Conservation (phyloP, 73 alveolate species). For the Loxodes magnus region DNA sequence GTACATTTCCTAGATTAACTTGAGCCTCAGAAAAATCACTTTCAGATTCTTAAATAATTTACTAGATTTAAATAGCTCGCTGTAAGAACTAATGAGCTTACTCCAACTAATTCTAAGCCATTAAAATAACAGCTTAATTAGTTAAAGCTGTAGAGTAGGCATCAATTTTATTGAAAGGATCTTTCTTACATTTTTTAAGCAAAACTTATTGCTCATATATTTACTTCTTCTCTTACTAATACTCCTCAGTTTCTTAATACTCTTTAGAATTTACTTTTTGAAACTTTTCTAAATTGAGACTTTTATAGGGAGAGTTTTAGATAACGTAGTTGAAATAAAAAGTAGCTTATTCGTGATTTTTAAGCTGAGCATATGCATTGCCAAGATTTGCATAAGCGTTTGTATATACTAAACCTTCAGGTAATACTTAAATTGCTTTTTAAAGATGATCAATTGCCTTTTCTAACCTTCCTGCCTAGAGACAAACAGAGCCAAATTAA, state of each 20-base stretch:
- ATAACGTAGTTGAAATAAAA: conserved; percentile 18
- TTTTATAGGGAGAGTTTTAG: conserved; percentile 15
- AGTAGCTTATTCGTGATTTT: conserved; percentile 25
- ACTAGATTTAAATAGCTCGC: conserved; percentile 37
- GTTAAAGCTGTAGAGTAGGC: conserved; percentile 47
- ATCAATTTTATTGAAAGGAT: conserved; percentile 24
- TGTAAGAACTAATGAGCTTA: conserved; percentile 26
- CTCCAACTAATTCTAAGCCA: conserved; percentile 19
- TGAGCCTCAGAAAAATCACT: conserved; percentile 51
- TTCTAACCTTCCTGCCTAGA: conserved; percentile 21
- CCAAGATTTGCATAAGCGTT: conserved; percentile 34
- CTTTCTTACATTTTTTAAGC: too few relatives aligned
- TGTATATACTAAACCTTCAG: conserved; percentile 4
- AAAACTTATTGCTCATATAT: too few relatives aligned
- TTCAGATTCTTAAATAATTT: conserved; percentile 24
- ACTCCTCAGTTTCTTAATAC: background rate
- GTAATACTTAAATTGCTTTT: conserved; percentile 12
- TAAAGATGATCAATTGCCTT: conserved; percentile 23
- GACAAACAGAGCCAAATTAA: conserved; percentile 27
- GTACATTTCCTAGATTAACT: conserved; percentile 39
- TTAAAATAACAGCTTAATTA: conserved; percentile 36
- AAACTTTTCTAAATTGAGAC: background rate
- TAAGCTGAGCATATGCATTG: conserved; percentile 24
- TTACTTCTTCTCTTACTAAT: too few relatives aligned
- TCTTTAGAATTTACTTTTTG: too few relatives aligned